Percentiles rank a stretch among this genome's conserved stretches.
phyloP scores from a whole-genome alignment of 176 grass and related monocot species.

The Carex kokanica region DNA sequence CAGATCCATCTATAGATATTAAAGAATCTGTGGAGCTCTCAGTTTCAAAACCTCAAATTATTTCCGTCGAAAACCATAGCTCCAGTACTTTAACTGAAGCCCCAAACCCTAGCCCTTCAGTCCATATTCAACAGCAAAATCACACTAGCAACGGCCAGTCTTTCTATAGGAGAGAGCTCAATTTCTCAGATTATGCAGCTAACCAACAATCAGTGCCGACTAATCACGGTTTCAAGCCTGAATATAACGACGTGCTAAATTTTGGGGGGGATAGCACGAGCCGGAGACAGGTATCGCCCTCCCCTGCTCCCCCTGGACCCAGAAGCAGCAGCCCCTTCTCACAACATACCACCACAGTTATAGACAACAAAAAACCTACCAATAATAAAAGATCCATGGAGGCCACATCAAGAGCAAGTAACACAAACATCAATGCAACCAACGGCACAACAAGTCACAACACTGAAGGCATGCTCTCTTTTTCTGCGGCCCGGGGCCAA shows the following conservation, averaged over 20 bases:
- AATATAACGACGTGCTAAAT: slow-evolving; percentile 74
- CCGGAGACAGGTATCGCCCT: slow-evolving; percentile 58
- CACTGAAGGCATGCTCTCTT: slow-evolving; percentile 89
- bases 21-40: slow-evolving; percentile 79
- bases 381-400: slow-evolving; percentile 73
- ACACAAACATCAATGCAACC: slow-evolving; percentile 48
- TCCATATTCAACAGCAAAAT: slow-evolving; percentile 21
- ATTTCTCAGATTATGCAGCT: slow-evolving; percentile 66
- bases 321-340: slow-evolving; percentile 63
- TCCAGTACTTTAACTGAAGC: slow-evolving; percentile 72
- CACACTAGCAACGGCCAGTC: slow-evolving; percentile 35
- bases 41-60: slow-evolving; percentile 70
- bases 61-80: slow-evolving; percentile 63
- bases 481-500: slow-evolving; percentile 59
- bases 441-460: slow-evolving; percentile 21
- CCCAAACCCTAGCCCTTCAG: slow-evolving; percentile 61
- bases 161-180: slow-evolving; percentile 67
- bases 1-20: slow-evolving; percentile 57
- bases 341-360: slow-evolving; percentile 47
- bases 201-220: slow-evolving; percentile 33
- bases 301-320: slow-evolving; percentile 31
- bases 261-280: slow-evolving; percentile 43
- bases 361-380: slow-evolving; percentile 27
- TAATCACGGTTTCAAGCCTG: slow-evolving; percentile 67
- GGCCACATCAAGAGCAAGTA: slow-evolving; percentile 74